These are phyloP conservation scores for Adenanthera pavonina DNA, from an alignment of 306 rosid genomes.

Conservation along the genomic window DNA sequence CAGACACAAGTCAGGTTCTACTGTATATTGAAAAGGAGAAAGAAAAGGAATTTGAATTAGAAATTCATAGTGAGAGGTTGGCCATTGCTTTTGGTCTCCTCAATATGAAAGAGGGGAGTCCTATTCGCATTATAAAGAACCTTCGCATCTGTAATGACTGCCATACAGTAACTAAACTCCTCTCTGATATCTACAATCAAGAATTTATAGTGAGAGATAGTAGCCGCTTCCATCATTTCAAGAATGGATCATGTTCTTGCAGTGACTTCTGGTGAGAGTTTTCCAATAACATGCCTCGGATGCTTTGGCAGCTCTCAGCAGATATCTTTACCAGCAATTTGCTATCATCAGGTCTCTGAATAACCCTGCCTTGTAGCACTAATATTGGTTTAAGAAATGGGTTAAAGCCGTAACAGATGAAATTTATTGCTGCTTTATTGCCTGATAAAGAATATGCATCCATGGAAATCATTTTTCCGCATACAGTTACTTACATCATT, in stretches of 20 bases:
- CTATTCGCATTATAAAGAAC: slow-evolving; percentile 63
- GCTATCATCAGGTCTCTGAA: background rate
- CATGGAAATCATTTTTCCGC: too few species aligned
- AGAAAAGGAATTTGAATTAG: slow-evolving; percentile 61
- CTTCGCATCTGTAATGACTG: slow-evolving; percentile 68
- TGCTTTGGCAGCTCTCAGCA: background rate
- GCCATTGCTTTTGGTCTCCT: slow-evolving; percentile 69
- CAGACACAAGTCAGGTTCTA: slow-evolving; percentile 67
- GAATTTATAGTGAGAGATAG: slow-evolving; percentile 69
- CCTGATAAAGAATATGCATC: background rate
- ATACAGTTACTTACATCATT: too few species aligned
- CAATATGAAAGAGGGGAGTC: slow-evolving; percentile 44
- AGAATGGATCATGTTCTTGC: slow-evolving; percentile 67
- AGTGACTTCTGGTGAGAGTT: slow-evolving; percentile 64
- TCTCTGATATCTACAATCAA: slow-evolving; percentile 52
- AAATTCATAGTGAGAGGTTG: slow-evolving; percentile 66
- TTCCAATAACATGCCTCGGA: slow-evolving; percentile 26
- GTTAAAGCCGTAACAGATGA: background rate
- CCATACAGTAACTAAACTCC: slow-evolving; percentile 56
- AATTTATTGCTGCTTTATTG: background rate
- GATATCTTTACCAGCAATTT: background rate
- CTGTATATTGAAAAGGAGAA: slow-evolving; percentile 49
- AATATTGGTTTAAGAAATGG: slow-evolving; percentile 14
- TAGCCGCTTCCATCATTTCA: slow-evolving; percentile 71
- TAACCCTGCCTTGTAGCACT: background rate